Conservation (phyloP, 192 early-diverging fungal species). For the Podochytrium sp. region DNA sequence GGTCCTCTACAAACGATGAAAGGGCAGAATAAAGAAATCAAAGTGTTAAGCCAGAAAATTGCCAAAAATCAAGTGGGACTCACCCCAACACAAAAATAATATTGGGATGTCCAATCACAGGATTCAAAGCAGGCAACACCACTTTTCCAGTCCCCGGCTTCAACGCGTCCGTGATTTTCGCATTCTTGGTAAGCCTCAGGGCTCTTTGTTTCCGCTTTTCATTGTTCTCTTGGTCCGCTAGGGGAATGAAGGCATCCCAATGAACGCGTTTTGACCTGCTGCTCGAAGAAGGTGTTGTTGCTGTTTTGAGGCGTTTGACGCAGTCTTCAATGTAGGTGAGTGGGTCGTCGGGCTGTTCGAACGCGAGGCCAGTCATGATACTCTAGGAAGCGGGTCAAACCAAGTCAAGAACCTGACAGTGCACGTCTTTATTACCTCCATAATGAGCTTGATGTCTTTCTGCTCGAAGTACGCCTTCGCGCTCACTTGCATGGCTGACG, state of each 20-base stretch:
- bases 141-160: background rate
- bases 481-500: slow-evolving; percentile 19
- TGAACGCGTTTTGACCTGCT: slow-evolving; percentile 35
- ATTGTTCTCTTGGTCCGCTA: slow-evolving; percentile 26
- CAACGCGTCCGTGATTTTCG: background rate
- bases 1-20: slow-evolving; percentile 52
- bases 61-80: no score
- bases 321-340: slow-evolving; percentile 58
- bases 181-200: background rate
- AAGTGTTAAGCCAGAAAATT: no score
- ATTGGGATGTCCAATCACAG: slow-evolving; percentile 27
- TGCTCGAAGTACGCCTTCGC: slow-evolving; percentile 47
- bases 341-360: slow-evolving; percentile 52
- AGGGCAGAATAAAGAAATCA: background rate
- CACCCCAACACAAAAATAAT: slow-evolving; percentile 39
- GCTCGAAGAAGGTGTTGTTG: slow-evolving; percentile 20
- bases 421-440: no score
- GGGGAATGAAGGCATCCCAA: slow-evolving; percentile 55
- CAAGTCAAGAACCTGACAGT: no score
- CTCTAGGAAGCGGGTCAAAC: slow-evolving; percentile 43
- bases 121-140: background rate
- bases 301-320: slow-evolving; percentile 41
- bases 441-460: slow-evolving; percentile 43
- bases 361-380: slow-evolving; percentile 53
- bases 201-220: slow-evolving; percentile 26